phyloP scores from a whole-genome alignment of 179 eudicot genomes.

The Sideroxylon spinosum region DNA sequence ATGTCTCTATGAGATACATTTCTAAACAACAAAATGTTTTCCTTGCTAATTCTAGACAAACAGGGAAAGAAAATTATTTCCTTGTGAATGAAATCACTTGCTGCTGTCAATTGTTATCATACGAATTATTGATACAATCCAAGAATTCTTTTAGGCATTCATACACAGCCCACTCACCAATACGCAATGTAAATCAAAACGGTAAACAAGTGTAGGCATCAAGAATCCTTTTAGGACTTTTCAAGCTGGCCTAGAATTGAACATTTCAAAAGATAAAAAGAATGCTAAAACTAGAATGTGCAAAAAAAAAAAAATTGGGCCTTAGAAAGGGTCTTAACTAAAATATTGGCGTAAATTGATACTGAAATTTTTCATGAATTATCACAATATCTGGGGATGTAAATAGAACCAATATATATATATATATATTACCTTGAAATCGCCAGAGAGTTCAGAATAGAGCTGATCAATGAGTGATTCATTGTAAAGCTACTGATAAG shows the following conservation, averaged over 20 bases:
- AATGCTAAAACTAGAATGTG: background rate
- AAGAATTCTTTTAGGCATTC: background rate
- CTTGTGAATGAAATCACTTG: background rate
- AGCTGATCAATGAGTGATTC: slow-evolving; percentile 51
- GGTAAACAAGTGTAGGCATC: background rate
- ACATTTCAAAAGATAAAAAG: background rate
- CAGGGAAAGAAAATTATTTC: too few species aligned
- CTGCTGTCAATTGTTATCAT: background rate
- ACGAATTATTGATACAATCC: background rate
- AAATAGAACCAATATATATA: too few species aligned
- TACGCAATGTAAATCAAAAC: background rate
- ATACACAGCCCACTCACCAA: background rate
- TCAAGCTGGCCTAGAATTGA: background rate
- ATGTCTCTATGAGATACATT: too few species aligned
- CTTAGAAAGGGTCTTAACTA: too few species aligned
- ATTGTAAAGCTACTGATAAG: slow-evolving; percentile 53
- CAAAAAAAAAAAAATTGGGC: background rate
- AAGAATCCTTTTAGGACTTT: too few species aligned
- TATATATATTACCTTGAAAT: slow-evolving; percentile 68
- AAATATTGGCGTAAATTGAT: too few species aligned
- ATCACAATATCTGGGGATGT: too few species aligned
- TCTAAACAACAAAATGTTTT: too few species aligned
- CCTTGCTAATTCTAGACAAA: too few species aligned
- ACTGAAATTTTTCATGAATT: too few species aligned
- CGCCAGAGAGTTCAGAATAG: slow-evolving; percentile 58